Evolutionary conservation across 2,329 filamentous ascomycete species (phyloP).

Genomic region (Cladobotryum mycophilum): DNA sequence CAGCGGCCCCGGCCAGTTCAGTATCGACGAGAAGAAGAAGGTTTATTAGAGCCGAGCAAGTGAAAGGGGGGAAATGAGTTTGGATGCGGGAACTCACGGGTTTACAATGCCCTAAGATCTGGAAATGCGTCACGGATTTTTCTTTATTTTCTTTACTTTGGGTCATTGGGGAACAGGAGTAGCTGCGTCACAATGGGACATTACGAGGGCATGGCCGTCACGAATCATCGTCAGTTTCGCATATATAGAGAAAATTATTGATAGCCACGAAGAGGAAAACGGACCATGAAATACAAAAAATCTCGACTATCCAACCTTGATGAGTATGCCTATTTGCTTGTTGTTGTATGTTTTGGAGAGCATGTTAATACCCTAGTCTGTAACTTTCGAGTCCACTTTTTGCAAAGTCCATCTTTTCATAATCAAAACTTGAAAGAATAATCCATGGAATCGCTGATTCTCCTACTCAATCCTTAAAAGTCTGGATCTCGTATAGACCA

Average conservation of each 20-base stretch:
- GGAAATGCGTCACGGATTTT: constrained; percentile 4
- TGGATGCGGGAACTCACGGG: constrained; percentile 9
- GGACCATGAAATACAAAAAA: constrained; percentile 1
- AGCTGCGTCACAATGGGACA: constrained; percentile 2
- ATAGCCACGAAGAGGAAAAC: constrained; percentile 1
- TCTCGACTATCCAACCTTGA: too few relatives aligned
- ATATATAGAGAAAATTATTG: constrained; percentile 6
- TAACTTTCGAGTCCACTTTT: neutral
- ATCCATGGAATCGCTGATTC: too few relatives aligned
- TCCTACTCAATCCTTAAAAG: too few relatives aligned
- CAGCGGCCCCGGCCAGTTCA: constrained; percentile 96
- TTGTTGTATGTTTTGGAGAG: too few relatives aligned
- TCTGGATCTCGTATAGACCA: too few relatives aligned
- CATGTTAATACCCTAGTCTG: neutral
- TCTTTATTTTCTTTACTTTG: constrained; percentile 4
- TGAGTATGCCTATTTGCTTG: too few relatives aligned
- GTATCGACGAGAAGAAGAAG: constrained; percentile 99
- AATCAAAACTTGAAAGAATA: too few relatives aligned
- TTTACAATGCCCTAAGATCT: constrained; percentile 6
- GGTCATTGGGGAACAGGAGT: constrained; percentile 6
- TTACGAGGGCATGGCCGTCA: constrained; percentile 7
- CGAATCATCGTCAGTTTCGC: constrained; percentile 6
- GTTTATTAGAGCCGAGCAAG: constrained; percentile 62
- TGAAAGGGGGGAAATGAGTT: constrained; percentile 1
- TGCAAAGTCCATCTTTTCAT: neutral